Evolutionary conservation across 768 basidiomycete species (phyloP), one percentile per base, ranked within the genome.

Genomic region (Russula abietina): DNA sequence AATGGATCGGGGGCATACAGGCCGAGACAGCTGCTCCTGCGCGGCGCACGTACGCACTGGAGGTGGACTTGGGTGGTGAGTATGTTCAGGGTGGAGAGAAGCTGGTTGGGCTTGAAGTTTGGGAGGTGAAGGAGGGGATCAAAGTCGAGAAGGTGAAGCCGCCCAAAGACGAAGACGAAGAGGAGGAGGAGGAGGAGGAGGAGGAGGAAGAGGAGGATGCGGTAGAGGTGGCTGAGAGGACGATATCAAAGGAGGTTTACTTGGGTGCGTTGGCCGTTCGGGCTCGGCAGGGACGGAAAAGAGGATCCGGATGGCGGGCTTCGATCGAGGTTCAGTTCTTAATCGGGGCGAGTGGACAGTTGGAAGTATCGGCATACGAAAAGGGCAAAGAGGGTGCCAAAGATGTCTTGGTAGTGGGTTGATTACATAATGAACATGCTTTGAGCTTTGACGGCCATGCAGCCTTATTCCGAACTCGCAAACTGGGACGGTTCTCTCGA

Each of bases 21-120:
- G 81, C 81, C 62, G 87, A 90, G 71, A 91, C 90, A 0, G 80
- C 85, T 0, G 72, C 92, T 1, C 91, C 91, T 30, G 84, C 81
- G 30, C 76, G 90, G 46, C 74, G 91, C 33, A 77, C 77, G 12
- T 75, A 87, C 50, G 72, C 78, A 19, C 79, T 91, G 64, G 84
- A 86, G 39, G 83, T 85, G 28, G 78, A 77, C 24, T 72, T 87
- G 67, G 73, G 72, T n/a, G 28, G 28, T 11, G 72, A 69, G 28
- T 78, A 72, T 57, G 73, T 68, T 46, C 75, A 70, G 4, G 68
- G 63, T 57, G 81, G 78, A 69, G 75, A 75, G 67, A 75, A n/a
- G 32, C 5, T 17, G 0, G 52, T 89, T 48, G 84, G 81, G 14
- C 80, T 87, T 57, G 91, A 93, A 72, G 74, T 92, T 30, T 90